Conservation (phyloP, 2,329 filamentous ascomycete species). For the Penicillium hordei region DNA sequence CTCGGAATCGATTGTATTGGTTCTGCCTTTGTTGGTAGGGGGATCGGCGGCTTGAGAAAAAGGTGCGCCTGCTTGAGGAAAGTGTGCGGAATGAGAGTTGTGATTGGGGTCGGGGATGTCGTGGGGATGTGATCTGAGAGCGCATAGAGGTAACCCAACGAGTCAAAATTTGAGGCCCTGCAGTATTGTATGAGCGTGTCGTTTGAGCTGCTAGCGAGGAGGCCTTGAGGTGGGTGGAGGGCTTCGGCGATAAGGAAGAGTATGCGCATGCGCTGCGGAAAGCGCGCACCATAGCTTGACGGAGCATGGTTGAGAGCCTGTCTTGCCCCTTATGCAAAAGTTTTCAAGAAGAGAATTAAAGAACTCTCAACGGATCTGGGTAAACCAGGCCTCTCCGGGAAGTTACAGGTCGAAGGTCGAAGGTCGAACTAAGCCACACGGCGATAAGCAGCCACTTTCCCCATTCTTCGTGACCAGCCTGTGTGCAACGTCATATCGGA, state of each 20-base stretch:
- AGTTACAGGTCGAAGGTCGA: neutral
- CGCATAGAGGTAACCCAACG: neutral
- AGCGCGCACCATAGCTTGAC: slow-evolving; percentile 1
- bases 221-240: neutral
- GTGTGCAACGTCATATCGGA: neutral
- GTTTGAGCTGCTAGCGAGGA: neutral
- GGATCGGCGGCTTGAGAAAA: slow-evolving; percentile 5
- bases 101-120: neutral
- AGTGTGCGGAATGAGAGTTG: neutral
- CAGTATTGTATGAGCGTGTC: neutral
- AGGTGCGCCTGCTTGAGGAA: slow-evolving; percentile 6
- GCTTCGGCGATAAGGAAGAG: slow-evolving; percentile 3
- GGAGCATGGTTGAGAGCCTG: neutral
- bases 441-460: slow-evolving; percentile 2
- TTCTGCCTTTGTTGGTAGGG: slow-evolving; percentile 15
- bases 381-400: neutral
- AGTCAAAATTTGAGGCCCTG: neutral
- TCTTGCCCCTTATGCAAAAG: neutral
- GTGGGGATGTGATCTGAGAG: neutral
- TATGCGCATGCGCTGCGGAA: slow-evolving; percentile 4
- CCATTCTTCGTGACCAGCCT: neutral
- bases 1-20: slow-evolving; percentile 24
- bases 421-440: neutral
- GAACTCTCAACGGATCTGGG: neutral
- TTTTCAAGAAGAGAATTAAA: neutral